Base-by-base conservation (phyloP, 106 monocot genomes). In the Dendrobium catenatum region DNA sequence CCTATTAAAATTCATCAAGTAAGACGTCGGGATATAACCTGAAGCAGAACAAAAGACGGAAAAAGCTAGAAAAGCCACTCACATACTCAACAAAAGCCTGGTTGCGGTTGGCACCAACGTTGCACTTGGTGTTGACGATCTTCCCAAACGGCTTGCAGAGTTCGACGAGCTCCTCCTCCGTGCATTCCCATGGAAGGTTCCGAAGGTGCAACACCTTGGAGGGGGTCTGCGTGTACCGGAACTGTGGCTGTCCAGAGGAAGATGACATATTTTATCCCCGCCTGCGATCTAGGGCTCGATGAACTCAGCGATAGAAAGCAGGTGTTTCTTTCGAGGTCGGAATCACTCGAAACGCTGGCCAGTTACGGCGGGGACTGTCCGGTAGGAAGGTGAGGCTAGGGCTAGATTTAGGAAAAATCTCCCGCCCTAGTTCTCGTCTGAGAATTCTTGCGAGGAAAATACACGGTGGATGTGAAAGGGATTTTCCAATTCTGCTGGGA, bases 1-100 rank as follows among this genome's bases (percentile, higher is more conserved):
- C 37, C 70, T 33, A 70, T 37, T 15, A 37, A 70, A 70, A 33
- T 70, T 4, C 70, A 16, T 24, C 70, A 70, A 70, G 70, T 61
- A n/a, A 70, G 70, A 70, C 4, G 70, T 4, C 37, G 29, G 37
- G n/a, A 0, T 33, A 29, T 70, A 70, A 70, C 37, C 33, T 70
- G 13, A 13, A 11, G 64, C 6, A 37, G 24, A 40, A 72, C 13
- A 24, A 17, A 43, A 19, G n/a, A 42, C 41, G 73, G 73, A 74
- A 74, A 37, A 43, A 44, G 8, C 74, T 74, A 42, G 42, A 74
- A 10, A 2, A 43, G 5, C 43, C 22, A 79, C 88, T 89, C 75
- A 95, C 95, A 48, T 88, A 95, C 77, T 95, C 95, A 40, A 95
- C 91, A 76, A 95, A 95, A 75, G 95, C 95, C 93, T 95, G 95